Evolutionary conservation across 1,284 basidiomycete genomes (phyloP).

Genomic region (Ustilago crameri): DNA sequence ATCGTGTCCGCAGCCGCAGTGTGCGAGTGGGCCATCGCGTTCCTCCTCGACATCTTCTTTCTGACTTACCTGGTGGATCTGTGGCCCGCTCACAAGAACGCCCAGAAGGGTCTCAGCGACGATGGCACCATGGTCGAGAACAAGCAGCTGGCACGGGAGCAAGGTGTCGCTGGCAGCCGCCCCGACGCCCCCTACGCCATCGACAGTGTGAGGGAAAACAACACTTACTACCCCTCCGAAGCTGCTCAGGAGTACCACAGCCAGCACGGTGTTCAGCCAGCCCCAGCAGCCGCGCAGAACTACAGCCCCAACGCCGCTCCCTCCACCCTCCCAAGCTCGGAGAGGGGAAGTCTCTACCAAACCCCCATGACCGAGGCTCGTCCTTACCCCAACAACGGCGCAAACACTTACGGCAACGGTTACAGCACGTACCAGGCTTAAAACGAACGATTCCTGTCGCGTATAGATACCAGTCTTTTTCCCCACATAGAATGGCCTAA

Average conservation of each 20-base stretch:
- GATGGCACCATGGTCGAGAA: conserved; percentile 55
- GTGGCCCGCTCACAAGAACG: conserved; percentile 48
- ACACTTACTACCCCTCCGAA: conserved; percentile 44
- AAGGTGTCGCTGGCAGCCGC: conserved; percentile 15
- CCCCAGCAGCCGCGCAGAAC: background rate
- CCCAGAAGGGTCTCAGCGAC: conserved; percentile 48
- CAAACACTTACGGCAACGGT: background rate
- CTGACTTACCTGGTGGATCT: conserved; percentile 68
- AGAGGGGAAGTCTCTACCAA: conserved; percentile 46
- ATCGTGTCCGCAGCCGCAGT: conserved; percentile 70
- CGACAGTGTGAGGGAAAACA: conserved; percentile 36
- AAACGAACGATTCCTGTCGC: background rate
- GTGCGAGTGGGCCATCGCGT: conserved; percentile 62
- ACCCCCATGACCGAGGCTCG: conserved; percentile 46
- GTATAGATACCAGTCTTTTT: background rate
- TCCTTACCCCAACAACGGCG: conserved; percentile 22
- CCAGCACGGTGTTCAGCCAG: conserved; percentile 20
- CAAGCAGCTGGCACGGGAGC: conserved; percentile 37
- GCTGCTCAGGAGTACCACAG: conserved; percentile 24
- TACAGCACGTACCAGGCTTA: conserved; percentile 17
- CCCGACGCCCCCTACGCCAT: conserved; percentile 39
- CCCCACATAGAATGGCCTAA: background rate
- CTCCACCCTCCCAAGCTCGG: conserved; percentile 29
- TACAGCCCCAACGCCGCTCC: conserved; percentile 18
- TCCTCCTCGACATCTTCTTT: conserved; percentile 69